Conservation (phyloP, 495 filamentous ascomycete genomes). For the Neurospora sp. region DNA sequence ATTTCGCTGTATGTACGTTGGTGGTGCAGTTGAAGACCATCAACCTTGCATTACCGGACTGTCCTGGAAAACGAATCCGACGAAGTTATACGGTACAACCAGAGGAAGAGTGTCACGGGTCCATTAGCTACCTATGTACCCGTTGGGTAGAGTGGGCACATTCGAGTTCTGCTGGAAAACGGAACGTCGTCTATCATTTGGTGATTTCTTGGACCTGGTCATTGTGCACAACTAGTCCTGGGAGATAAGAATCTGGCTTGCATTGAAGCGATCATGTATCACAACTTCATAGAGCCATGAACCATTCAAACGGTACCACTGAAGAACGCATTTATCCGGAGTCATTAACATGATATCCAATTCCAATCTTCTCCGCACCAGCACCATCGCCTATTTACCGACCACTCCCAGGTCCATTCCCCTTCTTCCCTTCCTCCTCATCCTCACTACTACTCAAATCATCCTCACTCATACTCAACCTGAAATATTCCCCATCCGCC, state of each 20-base stretch:
- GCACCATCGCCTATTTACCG: not conserved
- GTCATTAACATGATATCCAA: not conserved
- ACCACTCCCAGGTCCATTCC: not conserved
- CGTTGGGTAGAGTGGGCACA: too few relatives aligned
- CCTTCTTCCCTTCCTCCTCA: conserved; percentile 3
- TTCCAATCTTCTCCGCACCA: rapidly evolving
- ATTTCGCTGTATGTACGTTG: too few relatives aligned
- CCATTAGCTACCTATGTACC: too few relatives aligned
- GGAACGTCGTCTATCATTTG: not conserved
- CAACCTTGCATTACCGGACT: too few relatives aligned
- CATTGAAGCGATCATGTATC: not conserved
- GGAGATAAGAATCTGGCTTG: not conserved
- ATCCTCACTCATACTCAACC: conserved; percentile 20
- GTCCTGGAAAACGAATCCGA: too few relatives aligned
- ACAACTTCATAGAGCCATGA: not conserved
- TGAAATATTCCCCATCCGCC: conserved; percentile 13
- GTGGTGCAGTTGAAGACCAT: too few relatives aligned
- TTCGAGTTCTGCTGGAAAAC: not conserved
- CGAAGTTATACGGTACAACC: too few relatives aligned
- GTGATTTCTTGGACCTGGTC: not conserved
- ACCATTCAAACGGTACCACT: not conserved
- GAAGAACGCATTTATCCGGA: not conserved
- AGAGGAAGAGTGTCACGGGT: not conserved
- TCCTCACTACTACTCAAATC: conserved; percentile 11
- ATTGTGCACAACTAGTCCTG: not conserved